Evolutionary conservation across 2,329 filamentous ascomycete genomes (phyloP), one percentile per base, ranked within the genome.

Genomic region (Microdochium paspali): DNA sequence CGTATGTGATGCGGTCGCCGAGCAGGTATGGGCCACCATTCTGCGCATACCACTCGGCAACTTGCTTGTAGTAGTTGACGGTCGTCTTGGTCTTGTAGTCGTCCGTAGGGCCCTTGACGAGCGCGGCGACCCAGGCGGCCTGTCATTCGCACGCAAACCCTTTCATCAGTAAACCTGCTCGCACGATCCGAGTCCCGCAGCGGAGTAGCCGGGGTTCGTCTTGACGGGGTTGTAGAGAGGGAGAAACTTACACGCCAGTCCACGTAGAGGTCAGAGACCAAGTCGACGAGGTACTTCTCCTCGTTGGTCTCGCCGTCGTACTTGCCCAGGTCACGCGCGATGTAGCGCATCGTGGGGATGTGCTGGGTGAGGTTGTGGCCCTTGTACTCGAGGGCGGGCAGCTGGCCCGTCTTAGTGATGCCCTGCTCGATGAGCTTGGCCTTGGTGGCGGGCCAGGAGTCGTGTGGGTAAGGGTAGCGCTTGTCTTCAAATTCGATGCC

Each of bases 241-340:
- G 20, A 10, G 15, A 1, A 1, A 54, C 62, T 56, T 50, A 67
- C 66, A 40, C 66, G 58, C 66, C 66, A 68, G 35, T 69, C 66
- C 7, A 63, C 57, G 25, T 69, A 69, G 10, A 67, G 50, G 26
- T 68, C 66, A 1, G 65, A 49, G 1, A 67, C 63, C 2, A 59
- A 55, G 48, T 69, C 66, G 0, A 67, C 58, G 2, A 61, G 18
- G 32, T 62, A 67, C 47, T 67, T 68, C 21, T 68, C 66, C 2
- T 54, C 50, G 35, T 53, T 66, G 2, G 64, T 63, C 2, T 59
- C 56, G 9, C 66, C 66, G 18, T 69, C 66, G 21, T 68, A 68
- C 3, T 44, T 45, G 10, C 59, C 61, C 1, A 66, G 55, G 1
- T 66, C 61, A 2, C 64, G 57, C 1, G 66, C 48, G 0, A 69